Evolutionary conservation across 1,284 basidiomycete species (phyloP), one percentile per base, ranked within the genome.

Genomic region (Sporisorium sorghi): DNA sequence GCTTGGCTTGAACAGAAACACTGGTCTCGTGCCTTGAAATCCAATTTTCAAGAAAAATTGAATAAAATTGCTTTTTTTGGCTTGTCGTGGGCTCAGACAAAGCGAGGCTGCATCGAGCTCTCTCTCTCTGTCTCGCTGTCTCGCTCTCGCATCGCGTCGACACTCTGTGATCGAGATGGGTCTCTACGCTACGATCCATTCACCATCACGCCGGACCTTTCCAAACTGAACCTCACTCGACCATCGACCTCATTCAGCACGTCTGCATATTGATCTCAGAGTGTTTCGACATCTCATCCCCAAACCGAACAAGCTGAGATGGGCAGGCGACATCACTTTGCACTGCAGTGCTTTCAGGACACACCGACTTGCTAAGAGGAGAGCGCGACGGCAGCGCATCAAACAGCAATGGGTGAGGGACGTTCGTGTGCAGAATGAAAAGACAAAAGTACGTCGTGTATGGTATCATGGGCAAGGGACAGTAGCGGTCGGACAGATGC

Each of bases 391-490:
- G n/a, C n/a, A n/a, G n/a, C n/a, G n/a, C n/a, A n/a, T n/a, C 33
- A 11, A 32, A 32, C 30, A 32, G 30, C 30, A 6, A 32, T 32
- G 30, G 30, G n/a, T n/a, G 5, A 32, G 14, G 14, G 35, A 17
- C 35, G 15, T 37, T 17, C 9, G 2, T 19, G 19, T 40, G 37
- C 7, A 6, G 37, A 8, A 37, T n/a, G 35, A 4, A 37, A 17
- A 8, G 17, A 5, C 17, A 37, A 44, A 26, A 37, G 17, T 48
- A 54, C 44, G 54, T 58, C 56, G 55, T 58, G 62, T 53, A 58
- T 58, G 62, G 51, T 58, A 64, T 48, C 5, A 30, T 46, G 44
- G n/a, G n/a, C 14, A 14, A 15, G 50, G 24, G 51, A 48, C 19
- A 54, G 35, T 17, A 48, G 26, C 39, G 19, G 26, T n/a, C 26